These are phyloP conservation scores for Blastomyces silverae DNA, from an alignment of 2,329 filamentous ascomycete species.

Conservation along the genomic window DNA sequence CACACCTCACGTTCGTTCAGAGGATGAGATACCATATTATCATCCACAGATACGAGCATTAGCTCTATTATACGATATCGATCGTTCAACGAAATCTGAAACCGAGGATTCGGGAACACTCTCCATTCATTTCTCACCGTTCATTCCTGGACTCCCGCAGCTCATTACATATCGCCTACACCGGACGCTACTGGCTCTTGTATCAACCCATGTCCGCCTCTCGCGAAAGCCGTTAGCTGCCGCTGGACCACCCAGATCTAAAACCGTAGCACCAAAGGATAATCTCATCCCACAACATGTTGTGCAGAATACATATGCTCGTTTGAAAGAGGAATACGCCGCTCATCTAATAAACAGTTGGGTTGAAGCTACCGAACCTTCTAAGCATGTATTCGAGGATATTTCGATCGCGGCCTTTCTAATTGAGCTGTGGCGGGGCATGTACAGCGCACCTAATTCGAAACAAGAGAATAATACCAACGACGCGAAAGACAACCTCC, in stretches of 20 bases:
- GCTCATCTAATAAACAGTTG: conserved; percentile 63
- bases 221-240: conserved; percentile 25
- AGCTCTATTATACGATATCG: conserved; percentile 62
- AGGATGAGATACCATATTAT: conserved; percentile 71
- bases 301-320: conserved; percentile 75
- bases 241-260: conserved; percentile 46
- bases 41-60: conserved; percentile 70
- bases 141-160: conserved; percentile 29
- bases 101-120: conserved; percentile 33
- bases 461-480: conserved; percentile 20
- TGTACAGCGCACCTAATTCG: conserved; percentile 53
- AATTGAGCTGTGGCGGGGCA: conserved; percentile 80
- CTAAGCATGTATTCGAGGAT: conserved; percentile 94
- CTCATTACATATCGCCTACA: conserved; percentile 36
- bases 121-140: conserved; percentile 49
- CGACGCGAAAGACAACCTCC: neutral
- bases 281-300: conserved; percentile 65
- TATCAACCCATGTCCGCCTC: conserved; percentile 36
- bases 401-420: conserved; percentile 84
- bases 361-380: conserved; percentile 79
- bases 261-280: conserved; percentile 76
- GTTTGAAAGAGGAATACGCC: conserved; percentile 74
- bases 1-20: conserved; percentile 60
- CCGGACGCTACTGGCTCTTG: conserved; percentile 34
- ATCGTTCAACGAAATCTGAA: conserved; percentile 28